A percentile compares a stretch with the other conserved stretches of the same genome.
phyloP scores from a whole-genome alignment of 768 basidiomycete genomes.

The Clitopilus passeckerianus region DNA sequence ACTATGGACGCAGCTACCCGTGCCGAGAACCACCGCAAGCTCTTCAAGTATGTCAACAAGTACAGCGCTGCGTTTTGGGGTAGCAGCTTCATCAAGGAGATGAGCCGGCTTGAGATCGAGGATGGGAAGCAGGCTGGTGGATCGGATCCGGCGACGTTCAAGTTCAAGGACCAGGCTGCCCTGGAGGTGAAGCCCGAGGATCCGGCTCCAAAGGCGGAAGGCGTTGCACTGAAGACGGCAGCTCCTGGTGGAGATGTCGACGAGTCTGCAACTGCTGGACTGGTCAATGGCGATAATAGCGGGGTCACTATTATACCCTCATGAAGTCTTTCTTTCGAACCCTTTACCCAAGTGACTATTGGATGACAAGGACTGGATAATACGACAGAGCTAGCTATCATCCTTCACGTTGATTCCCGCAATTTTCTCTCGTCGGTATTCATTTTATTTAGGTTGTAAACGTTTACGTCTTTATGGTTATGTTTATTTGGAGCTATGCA shows the following conservation, averaged over 20 bases:
- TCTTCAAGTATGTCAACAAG: constrained; percentile 96
- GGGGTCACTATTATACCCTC: not conserved
- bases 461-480: not conserved
- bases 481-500: not conserved
- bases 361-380: not conserved
- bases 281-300: not conserved
- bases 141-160: not conserved
- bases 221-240: constrained; percentile 8
- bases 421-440: too few relatives aligned
- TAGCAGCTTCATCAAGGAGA: constrained; percentile 83
- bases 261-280: not conserved
- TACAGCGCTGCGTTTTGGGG: constrained; percentile 95
- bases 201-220: constrained; percentile 19
- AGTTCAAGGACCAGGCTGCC: constrained; percentile 18
- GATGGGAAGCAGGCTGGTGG: constrained; percentile 15
- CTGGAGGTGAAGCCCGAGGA: constrained; percentile 20
- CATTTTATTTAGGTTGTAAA: not conserved
- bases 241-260: not conserved
- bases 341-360: not conserved
- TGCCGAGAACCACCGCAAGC: constrained; percentile 91
- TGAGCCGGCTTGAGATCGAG: constrained; percentile 49
- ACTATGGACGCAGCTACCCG: constrained; percentile 79
- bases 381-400: not conserved
- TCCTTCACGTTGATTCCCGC: not conserved
- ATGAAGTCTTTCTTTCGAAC: not conserved